Conservation (phyloP, 495 filamentous ascomycete species). For the Cudoniella acicularis region DNA sequence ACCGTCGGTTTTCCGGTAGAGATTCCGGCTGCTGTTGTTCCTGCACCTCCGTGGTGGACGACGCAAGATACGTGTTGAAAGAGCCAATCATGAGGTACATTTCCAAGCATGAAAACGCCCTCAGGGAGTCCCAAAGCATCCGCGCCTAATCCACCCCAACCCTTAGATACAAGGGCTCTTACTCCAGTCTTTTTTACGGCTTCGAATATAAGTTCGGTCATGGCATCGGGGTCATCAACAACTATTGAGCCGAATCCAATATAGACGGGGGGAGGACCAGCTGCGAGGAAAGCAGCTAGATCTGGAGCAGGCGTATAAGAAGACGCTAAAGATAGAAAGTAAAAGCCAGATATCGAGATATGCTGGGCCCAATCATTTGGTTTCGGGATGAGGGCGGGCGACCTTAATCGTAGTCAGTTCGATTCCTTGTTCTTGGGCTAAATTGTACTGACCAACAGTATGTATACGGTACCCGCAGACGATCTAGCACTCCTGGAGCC, state of each 20-base stretch:
- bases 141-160: constrained; percentile 73
- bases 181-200: constrained; percentile 62
- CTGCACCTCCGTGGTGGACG: constrained; percentile 79
- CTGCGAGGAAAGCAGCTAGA: constrained; percentile 59
- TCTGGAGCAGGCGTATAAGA: constrained; percentile 61
- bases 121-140: constrained; percentile 58
- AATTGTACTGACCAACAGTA: constrained; percentile 61
- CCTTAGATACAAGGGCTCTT: constrained; percentile 73
- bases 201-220: constrained; percentile 67
- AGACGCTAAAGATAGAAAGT: constrained; percentile 62
- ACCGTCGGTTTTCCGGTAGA: constrained; percentile 65
- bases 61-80: constrained; percentile 73
- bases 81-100: constrained; percentile 80
- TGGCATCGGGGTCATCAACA: constrained; percentile 63
- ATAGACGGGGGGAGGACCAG: constrained; percentile 69
- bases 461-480: constrained; percentile 68
- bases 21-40: constrained; percentile 75
- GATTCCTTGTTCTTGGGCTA: neutral
- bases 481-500: constrained; percentile 60
- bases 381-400: constrained; percentile 75
- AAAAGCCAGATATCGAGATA: constrained; percentile 71
- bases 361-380: constrained; percentile 71
- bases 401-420: constrained; percentile 33
- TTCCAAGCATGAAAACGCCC: constrained; percentile 72
- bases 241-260: constrained; percentile 84